These are phyloP conservation scores for Emmonsiellopsis sp. DNA, from an alignment of 2,329 filamentous ascomycete species.

Conservation along the genomic window DNA sequence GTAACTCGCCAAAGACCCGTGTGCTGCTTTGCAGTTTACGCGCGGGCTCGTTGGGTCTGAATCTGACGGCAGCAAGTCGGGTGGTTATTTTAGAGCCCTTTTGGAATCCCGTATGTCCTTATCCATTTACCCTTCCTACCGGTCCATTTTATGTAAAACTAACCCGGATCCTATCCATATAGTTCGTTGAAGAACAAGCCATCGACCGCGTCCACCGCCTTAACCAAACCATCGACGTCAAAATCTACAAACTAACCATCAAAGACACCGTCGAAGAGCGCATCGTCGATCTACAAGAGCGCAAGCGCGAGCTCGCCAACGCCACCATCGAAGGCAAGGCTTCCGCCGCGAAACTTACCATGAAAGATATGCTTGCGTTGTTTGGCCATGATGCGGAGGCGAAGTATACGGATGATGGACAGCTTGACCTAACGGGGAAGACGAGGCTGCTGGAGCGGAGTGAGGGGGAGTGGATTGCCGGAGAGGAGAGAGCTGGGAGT, in stretches of 20 bases:
- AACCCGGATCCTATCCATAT: conserved; percentile 12
- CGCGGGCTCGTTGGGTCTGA: conserved; percentile 85
- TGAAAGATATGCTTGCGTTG: conserved; percentile 87
- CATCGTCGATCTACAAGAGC: conserved; percentile 88
- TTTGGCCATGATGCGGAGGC: conserved; percentile 63
- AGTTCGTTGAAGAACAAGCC: conserved; percentile 97
- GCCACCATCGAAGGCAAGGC: conserved; percentile 75
- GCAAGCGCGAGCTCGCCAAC: conserved; percentile 84
- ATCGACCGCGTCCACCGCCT: conserved; percentile 98
- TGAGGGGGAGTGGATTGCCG: conserved; percentile 13
- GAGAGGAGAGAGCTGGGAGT: conserved; percentile 7
- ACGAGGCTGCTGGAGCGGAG: conserved; percentile 20
- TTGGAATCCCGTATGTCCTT: conserved; percentile 73
- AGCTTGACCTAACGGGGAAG: conserved; percentile 23
- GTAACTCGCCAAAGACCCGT: conserved; percentile 64
- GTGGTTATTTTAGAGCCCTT: conserved; percentile 96
- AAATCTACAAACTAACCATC: conserved; percentile 90
- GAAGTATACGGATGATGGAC: conserved; percentile 31
- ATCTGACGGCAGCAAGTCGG: conserved; percentile 83
- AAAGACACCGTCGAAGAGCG: conserved; percentile 81
- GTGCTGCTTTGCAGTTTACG: conserved; percentile 88
- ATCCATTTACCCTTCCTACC: neutral
- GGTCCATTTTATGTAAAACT: conserved; percentile 8
- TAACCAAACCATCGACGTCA: conserved; percentile 88
- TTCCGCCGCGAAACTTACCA: conserved; percentile 71